phyloP scores from a whole-genome alignment of 2,329 filamentous ascomycete genomes.

The Verticillium dahliae region DNA sequence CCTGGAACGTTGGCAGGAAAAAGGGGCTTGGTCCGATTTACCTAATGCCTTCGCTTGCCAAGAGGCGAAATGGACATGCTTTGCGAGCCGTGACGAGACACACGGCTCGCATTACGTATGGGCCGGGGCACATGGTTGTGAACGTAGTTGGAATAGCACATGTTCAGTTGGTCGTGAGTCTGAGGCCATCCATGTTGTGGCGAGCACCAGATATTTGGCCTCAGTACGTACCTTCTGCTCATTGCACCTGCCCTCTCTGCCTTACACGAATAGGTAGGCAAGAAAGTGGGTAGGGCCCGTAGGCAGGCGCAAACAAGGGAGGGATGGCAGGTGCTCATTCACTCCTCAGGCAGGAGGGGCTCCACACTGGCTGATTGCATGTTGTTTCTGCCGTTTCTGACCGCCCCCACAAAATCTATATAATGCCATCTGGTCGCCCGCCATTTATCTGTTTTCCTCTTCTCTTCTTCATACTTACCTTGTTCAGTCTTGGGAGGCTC shows the following conservation, averaged over 20 bases:
- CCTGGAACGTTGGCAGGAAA: background rate
- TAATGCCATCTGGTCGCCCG: background rate
- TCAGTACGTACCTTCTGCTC: too few species aligned
- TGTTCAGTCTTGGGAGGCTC: constrained; percentile 35
- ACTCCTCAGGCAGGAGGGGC: background rate
- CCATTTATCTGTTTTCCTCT: background rate
- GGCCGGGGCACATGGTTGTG: background rate
- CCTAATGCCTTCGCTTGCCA: background rate
- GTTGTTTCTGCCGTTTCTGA: background rate
- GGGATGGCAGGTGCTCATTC: too few species aligned
- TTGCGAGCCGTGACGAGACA: background rate
- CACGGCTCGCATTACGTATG: background rate
- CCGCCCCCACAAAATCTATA: background rate
- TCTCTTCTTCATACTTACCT: constrained; percentile 42
- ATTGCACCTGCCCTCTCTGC: too few species aligned
- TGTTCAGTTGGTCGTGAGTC: too few species aligned
- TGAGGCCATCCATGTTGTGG: too few species aligned
- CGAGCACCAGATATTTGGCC: too few species aligned
- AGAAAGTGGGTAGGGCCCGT: background rate
- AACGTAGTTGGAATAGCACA: too few species aligned
- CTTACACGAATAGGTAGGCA: background rate
- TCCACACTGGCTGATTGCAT: background rate
- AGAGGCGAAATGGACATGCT: background rate
- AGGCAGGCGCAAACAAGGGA: too few species aligned
- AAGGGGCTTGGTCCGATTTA: background rate